Evolutionary conservation across 2,329 filamentous ascomycete species (phyloP).

Genomic region (Scortechinia acanthostroma): DNA sequence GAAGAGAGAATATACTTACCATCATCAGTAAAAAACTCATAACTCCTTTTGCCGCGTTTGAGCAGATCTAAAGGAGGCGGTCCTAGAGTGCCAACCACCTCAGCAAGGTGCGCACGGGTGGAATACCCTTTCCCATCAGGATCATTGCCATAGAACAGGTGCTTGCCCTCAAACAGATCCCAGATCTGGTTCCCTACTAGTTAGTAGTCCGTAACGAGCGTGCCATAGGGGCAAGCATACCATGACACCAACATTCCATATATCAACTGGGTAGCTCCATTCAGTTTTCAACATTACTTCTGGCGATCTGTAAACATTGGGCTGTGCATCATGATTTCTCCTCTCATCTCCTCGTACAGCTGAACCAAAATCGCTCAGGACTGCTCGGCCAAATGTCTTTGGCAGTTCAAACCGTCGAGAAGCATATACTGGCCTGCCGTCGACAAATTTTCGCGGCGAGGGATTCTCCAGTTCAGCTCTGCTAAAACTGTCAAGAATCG

Average conservation of each 20-base stretch:
- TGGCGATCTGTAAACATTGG: slow-evolving; percentile 22
- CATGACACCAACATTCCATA: slow-evolving; percentile 25
- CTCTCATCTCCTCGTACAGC: slow-evolving; percentile 16
- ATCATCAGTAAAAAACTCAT: slow-evolving; percentile 3
- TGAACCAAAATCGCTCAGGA: slow-evolving; percentile 24
- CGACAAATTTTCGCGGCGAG: slow-evolving; percentile 22
- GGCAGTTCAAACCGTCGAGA: slow-evolving; percentile 21
- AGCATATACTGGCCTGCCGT: slow-evolving; percentile 19
- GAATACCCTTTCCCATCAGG: slow-evolving; percentile 12
- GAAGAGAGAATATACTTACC: too few species aligned
- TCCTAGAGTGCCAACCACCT: slow-evolving; percentile 5
- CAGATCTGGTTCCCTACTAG: slow-evolving; percentile 16
- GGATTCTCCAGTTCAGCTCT: slow-evolving; percentile 21
- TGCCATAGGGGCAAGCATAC: slow-evolving; percentile 12
- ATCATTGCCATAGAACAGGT: slow-evolving; percentile 15
- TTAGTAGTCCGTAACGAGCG: not conserved
- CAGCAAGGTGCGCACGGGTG: slow-evolving; percentile 14
- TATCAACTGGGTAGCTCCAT: slow-evolving; percentile 24
- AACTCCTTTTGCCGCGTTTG: not conserved
- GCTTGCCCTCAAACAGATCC: slow-evolving; percentile 22
- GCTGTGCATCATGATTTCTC: slow-evolving; percentile 18
- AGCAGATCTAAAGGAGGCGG: slow-evolving; percentile 3
- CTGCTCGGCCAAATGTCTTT: slow-evolving; percentile 16
- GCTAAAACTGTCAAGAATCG: slow-evolving; percentile 22
- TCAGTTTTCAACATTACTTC: slow-evolving; percentile 22